Evolutionary conservation across 768 basidiomycete genomes (phyloP), one percentile per base, ranked within the genome.

Genomic region (Lentinula guzmanii): DNA sequence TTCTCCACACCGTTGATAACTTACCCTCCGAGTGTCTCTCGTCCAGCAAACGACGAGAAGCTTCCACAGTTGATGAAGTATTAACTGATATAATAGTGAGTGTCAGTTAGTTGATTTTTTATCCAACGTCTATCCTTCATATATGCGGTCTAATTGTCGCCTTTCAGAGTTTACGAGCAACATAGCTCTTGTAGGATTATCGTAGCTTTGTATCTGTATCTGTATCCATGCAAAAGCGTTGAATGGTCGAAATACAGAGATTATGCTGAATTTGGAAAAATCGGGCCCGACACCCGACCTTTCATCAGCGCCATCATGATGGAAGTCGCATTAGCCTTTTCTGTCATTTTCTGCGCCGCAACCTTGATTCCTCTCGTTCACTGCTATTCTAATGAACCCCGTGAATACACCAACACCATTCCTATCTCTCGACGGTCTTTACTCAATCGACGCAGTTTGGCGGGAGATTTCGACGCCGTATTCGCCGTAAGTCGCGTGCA

Each of bases 21-120:
- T 58, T 13, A 46, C 61, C 43, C 58, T 55, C 60, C 55, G 53
- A 21, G 33, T 63, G 52, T 61, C 52, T 24, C 59, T 58, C 58
- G 15, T 63, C 52, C 31, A 24, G 13, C 51, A 33, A 16, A 53
- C 52, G 33, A 58, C 16, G 10, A 45, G 21, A n/a, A 48, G 28
- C 28, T 28, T 28, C 28, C 28, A 28, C 28, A 28, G 3, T 28
- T 28, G 28, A 28, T 28, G 28, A 28, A 28, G 28, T 28, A 4
- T 28, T 28, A 28, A 43, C 4, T 43, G 4, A 16, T 16, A n/a
- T 43, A 6, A 16, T n/a, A 16, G 42, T 43, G 42, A 15, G 42
- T 43, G 15, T 43, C 4, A 43, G 28, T 28, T 28, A 28, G 28
- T 28, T 28, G 28, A 28, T 4, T 28, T 28, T 28, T 28, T 28